Evolutionary conservation across 192 early-diverging fungal genomes (phyloP), one percentile per base, ranked within the genome.

Genomic region (Coemansia sp.): DNA sequence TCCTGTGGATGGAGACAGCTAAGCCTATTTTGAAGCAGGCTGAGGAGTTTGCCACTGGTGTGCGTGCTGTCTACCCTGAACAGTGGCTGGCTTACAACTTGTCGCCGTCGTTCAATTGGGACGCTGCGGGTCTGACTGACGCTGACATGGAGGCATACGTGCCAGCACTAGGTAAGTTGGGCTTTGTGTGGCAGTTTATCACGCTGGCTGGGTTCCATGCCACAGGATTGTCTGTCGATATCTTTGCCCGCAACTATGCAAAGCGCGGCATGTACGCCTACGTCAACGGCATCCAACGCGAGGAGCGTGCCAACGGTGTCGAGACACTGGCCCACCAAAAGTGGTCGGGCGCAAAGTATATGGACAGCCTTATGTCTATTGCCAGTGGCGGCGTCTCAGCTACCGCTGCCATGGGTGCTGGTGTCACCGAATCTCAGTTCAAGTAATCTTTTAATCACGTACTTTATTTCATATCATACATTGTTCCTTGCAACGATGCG

Each of bases 131-230:
- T 44, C 88, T 96, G 88, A 87, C 78, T 34, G 96, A 98, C 76
- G 79, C 87, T 36, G 88, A 96, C 72, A 96, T 98, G 84, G 80
- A 86, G 42, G 74, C 73, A 60, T 98, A 91, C 72, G 87, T 96
- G 52, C 73, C 74, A 17, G 86, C 92, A 58, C 83, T 98, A 23
- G 94, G 91, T 60, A 85, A 85, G 71, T 84, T 96, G 8, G 94
- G 96, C n/a, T 98, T 98, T 82, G 85, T 84, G 36, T 98, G 95
- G 94, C 94, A 98, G 81, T 98, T 98, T 74, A 97, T 96, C 68
- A 98, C 96, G 15, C 83, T 98, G 25, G 94, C 88, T 68, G 96
- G 96, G 74, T 89, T 96, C 84, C 94, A 95, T 70, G 91, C 91
- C 60, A 90, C 93, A 65, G 93, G 93, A 1, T 82, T 98, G 26